Evolutionary conservation across 1,284 basidiomycete species (phyloP).

Genomic region (Tilletia walkeri): DNA sequence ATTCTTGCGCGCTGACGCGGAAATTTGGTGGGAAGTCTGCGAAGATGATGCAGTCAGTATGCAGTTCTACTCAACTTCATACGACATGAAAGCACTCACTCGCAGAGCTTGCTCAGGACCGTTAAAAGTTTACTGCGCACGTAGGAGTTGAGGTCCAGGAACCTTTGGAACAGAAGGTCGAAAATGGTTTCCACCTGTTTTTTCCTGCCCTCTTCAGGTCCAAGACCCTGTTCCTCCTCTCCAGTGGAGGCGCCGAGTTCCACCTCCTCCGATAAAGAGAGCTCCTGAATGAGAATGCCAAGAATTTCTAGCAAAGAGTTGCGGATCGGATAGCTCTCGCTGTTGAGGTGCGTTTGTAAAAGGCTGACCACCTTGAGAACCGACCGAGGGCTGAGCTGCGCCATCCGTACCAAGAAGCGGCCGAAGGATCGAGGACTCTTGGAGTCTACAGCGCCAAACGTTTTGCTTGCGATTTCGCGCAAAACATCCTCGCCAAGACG

Average conservation of each 20-base stretch:
- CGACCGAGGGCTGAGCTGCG: slow-evolving; percentile 77
- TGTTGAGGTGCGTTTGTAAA: slow-evolving; percentile 80
- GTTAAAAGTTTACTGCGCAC: slow-evolving; percentile 83
- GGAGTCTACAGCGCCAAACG: slow-evolving; percentile 75
- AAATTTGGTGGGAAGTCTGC: slow-evolving; percentile 75
- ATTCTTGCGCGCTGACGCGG: slow-evolving; percentile 80
- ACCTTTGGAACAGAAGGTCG: slow-evolving; percentile 78
- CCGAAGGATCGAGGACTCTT: slow-evolving; percentile 86
- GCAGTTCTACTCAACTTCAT: too few species aligned
- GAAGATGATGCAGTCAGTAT: too few species aligned
- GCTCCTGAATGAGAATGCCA: slow-evolving; percentile 57
- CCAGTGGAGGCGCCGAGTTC: slow-evolving; percentile 13
- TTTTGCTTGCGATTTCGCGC: slow-evolving; percentile 74
- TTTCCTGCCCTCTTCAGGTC: slow-evolving; percentile 63
- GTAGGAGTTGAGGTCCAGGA: slow-evolving; percentile 83
- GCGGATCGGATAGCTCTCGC: slow-evolving; percentile 93
- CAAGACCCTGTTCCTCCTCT: slow-evolving; percentile 34
- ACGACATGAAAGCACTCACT: slow-evolving; percentile 56
- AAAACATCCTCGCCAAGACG: slow-evolving; percentile 88
- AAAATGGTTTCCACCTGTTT: slow-evolving; percentile 83
- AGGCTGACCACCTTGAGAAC: slow-evolving; percentile 87
- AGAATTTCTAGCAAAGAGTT: slow-evolving; percentile 58
- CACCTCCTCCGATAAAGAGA: slow-evolving; percentile 42
- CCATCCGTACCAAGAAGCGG: slow-evolving; percentile 77
- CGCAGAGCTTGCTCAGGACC: slow-evolving; percentile 70